These are phyloP conservation scores for Rhodotorula kratochvilovae DNA, from an alignment of 768 basidiomycete species.

Conservation along the genomic window DNA sequence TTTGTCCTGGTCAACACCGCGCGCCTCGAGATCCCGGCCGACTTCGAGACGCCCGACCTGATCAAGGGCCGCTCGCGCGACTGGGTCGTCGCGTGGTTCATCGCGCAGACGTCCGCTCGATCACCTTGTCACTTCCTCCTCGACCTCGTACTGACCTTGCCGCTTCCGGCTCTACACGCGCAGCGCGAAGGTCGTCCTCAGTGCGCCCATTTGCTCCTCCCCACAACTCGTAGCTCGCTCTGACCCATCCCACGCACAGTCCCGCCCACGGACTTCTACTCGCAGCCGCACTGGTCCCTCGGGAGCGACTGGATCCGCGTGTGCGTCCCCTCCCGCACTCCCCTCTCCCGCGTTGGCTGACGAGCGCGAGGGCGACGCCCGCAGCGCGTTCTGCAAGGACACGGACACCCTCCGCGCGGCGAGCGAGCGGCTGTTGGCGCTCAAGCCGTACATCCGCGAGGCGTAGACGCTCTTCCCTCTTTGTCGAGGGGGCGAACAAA, in stretches of 20 bases:
- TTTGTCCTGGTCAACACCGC: constrained; percentile 65
- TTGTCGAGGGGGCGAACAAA: too few species aligned
- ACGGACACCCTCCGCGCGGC: constrained; percentile 73
- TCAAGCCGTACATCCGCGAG: constrained; percentile 61
- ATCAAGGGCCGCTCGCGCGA: constrained; percentile 49
- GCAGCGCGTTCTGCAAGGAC: constrained; percentile 97
- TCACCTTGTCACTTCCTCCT: too few species aligned
- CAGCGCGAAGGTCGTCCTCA: constrained; percentile 1
- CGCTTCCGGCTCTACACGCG: too few species aligned
- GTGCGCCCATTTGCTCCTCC: too few species aligned
- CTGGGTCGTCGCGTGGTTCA: constrained; percentile 46
- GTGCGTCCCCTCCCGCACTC: constrained; percentile 3
- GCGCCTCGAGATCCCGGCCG: constrained; percentile 47
- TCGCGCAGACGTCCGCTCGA: constrained; percentile 40
- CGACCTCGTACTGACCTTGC: too few species aligned
- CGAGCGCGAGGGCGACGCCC: constrained; percentile 56
- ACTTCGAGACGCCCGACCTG: constrained; percentile 45
- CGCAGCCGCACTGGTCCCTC: constrained; percentile 22
- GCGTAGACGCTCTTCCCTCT: not conserved
- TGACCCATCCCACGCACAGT: not conserved
- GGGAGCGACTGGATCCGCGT: constrained; percentile 35
- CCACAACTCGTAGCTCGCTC: too few species aligned
- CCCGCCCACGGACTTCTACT: constrained; percentile 43
- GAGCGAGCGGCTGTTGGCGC: constrained; percentile 69
- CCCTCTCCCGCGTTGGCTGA: constrained; percentile 36